Percentiles rank a stretch among this genome's conserved stretches.
phyloP scores from a whole-genome alignment of 2,329 filamentous ascomycete genomes.

The Fusarium sp. region DNA sequence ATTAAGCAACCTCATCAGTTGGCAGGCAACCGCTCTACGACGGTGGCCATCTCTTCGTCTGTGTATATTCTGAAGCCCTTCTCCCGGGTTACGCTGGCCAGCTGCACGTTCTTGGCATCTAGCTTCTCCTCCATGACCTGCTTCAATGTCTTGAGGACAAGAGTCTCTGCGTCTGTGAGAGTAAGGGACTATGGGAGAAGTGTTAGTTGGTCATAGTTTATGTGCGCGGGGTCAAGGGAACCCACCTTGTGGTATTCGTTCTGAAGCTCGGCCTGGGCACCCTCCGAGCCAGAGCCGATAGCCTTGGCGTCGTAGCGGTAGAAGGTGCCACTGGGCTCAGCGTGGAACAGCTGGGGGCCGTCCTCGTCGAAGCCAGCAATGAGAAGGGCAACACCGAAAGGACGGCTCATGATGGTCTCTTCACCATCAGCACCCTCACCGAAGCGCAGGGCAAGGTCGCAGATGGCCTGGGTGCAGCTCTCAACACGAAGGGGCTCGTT shows the following conservation, averaged over 20 bases:
- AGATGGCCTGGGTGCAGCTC: slow-evolving; percentile 99
- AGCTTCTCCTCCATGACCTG: slow-evolving; percentile 99
- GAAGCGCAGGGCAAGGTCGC: slow-evolving; percentile 94
- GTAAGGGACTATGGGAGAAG: slow-evolving; percentile 76
- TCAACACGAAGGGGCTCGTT: slow-evolving; percentile 94
- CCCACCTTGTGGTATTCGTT: slow-evolving; percentile 95
- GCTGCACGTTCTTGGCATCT: slow-evolving; percentile 97
- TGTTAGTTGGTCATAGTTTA: slow-evolving; percentile 6
- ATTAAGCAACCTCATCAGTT: slow-evolving; percentile 58
- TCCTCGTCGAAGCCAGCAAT: slow-evolving; percentile 98
- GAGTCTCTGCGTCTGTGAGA: slow-evolving; percentile 89
- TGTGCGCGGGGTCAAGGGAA: neutral
- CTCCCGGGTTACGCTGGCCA: slow-evolving; percentile 97
- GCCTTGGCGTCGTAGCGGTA: slow-evolving; percentile 99
- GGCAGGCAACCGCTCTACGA: slow-evolving; percentile 84
- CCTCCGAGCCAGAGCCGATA: slow-evolving; percentile 96
- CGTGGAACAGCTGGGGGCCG: slow-evolving; percentile 96
- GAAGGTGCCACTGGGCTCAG: slow-evolving; percentile 97
- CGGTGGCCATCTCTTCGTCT: slow-evolving; percentile 95
- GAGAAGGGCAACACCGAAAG: slow-evolving; percentile 95
- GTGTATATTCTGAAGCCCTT: slow-evolving; percentile 99
- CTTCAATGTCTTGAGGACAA: slow-evolving; percentile 97
- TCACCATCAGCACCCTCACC: slow-evolving; percentile 97
- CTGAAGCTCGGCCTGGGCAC: slow-evolving; percentile 96
- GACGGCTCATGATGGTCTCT: slow-evolving; percentile 98